Base-by-base conservation (phyloP, 2,329 filamentous ascomycete genomes). In the Ophiostoma sp. region DNA sequence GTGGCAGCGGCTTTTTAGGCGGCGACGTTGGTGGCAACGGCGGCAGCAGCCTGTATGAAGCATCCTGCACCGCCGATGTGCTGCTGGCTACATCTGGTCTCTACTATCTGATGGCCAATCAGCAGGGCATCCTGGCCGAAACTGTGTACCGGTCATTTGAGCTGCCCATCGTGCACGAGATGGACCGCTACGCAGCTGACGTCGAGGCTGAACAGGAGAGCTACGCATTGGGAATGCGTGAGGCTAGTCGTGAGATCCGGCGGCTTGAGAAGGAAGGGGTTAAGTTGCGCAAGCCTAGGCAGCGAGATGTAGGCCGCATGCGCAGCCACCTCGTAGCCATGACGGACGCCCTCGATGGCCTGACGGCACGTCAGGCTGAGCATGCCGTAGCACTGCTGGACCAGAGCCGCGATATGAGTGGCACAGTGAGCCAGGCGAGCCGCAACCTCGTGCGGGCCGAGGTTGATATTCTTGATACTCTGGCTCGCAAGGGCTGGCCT, bases 141-240 rank as follows among this genome's bases (percentile, higher is more conserved):
- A 89, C 86, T 0, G 85, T 90, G 8, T 89, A 90, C 76, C 82
- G 87, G 67, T 82, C 81, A 69, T 89, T 90, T 75, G 87, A 90
- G 76, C 86, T 89, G 49, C 87, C 87, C 4, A 79, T 90, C 36
- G 80, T 89, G n/a, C 86, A 89, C 77, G 87, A 89, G 77, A 80
- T 89, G 42, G 87, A 90, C 76, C 83, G 83, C 71, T 90, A 87
- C 86, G 82, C 83, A 67, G 81, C 81, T 66, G 82, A 84, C 72
- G 84, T 89, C 69, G 86, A 87, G 69, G 87, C 89, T 73, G 87
- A 89, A 74, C 84, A 88, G 74, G 83, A 85, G 67, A 78, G 79
- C 11, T 89, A 89, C 76, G 81, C 83, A 73, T 80, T 81, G 66
- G 81, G 82, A 58, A 83, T 85, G 52, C 83, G 81, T 69, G 77